Base-by-base conservation (phyloP, 139 green algal genomes). In the Chlamydomonas sp. region DNA sequence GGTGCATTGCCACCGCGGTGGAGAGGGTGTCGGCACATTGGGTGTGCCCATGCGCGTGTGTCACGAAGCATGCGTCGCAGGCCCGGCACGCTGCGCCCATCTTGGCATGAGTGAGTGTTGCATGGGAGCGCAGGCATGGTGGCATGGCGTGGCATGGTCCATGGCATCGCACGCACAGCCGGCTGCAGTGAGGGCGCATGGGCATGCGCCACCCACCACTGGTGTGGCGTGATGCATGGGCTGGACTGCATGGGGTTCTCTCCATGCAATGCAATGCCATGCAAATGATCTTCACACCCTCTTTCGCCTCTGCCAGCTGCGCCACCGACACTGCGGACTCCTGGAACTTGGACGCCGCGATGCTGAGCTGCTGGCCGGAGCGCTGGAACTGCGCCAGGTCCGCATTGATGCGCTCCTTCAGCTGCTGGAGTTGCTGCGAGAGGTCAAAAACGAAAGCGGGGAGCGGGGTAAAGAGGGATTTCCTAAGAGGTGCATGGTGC, bases 321-420 rank as follows among this genome's bases (percentile, higher is more conserved):
- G 77, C 60, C 31, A 86, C 69, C 0, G 81, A 30, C 13, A 60
- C 47, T 20, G 49, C 48, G 31, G 74, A 70, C 22, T 3, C 31
- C 34, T 38, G 48, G 28, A 79, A 83, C 1, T 38, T 71, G 24
- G 26, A 33, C 2, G 73, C 43, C 0, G 76, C 60, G 0, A 76
- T 47, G 30, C 34, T 29, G 0, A 86, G 68, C 2, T 64, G 24
- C 13, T 48, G 13, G 5, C 58, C 73, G 1, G 48, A 70, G 1
- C 73, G 65, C 13, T 26, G 54, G n/a, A 85, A 59, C 5, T 58
- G 28, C 29, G 85, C 43, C 5, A 82, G 65, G 16, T 83, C 74
- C 5, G 54, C 24, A 20, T 74, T 61, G 2, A 86, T 58, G 16
- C 43, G 63, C 16, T 73, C 49, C 2, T 73, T 61, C 22, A 83